These are phyloP conservation scores for Penicillium subrubescens DNA, from an alignment of 495 filamentous ascomycete genomes.

Conservation along the genomic window DNA sequence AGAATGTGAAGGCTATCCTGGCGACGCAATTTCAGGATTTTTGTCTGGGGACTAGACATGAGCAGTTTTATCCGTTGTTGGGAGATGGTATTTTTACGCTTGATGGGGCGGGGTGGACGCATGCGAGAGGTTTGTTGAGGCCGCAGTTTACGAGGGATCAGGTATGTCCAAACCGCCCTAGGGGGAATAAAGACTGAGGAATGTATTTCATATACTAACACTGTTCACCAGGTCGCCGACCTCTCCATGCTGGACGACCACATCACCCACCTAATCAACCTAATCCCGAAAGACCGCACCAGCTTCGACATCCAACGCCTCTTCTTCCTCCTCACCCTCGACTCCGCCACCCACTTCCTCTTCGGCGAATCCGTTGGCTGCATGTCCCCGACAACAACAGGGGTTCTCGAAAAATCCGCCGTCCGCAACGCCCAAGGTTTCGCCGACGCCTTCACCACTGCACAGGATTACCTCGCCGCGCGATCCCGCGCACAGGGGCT, in stretches of 20 bases:
- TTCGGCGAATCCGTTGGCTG: constrained; percentile 58
- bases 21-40: constrained; percentile 79
- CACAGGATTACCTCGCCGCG: constrained; percentile 41
- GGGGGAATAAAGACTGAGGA: too few species aligned
- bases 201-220: neutral
- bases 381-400: constrained; percentile 28
- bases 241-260: constrained; percentile 58
- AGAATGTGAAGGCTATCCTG: constrained; percentile 85
- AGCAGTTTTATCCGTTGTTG: constrained; percentile 52
- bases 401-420: constrained; percentile 34
- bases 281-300: constrained; percentile 46
- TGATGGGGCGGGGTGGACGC: constrained; percentile 68
- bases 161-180: constrained; percentile 18
- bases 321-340: constrained; percentile 64
- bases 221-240: constrained; percentile 37
- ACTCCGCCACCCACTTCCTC: constrained; percentile 69
- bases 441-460: constrained; percentile 47
- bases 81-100: constrained; percentile 69
- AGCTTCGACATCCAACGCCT: constrained; percentile 63
- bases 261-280: constrained; percentile 53
- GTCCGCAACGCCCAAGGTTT: constrained; percentile 44
- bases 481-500: constrained; percentile 34
- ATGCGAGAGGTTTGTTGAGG: constrained; percentile 55
- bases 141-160: constrained; percentile 57
- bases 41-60: constrained; percentile 46